These are phyloP conservation scores for Heritiera littoralis DNA, from an alignment of 345 rosid species.

Conservation along the genomic window DNA sequence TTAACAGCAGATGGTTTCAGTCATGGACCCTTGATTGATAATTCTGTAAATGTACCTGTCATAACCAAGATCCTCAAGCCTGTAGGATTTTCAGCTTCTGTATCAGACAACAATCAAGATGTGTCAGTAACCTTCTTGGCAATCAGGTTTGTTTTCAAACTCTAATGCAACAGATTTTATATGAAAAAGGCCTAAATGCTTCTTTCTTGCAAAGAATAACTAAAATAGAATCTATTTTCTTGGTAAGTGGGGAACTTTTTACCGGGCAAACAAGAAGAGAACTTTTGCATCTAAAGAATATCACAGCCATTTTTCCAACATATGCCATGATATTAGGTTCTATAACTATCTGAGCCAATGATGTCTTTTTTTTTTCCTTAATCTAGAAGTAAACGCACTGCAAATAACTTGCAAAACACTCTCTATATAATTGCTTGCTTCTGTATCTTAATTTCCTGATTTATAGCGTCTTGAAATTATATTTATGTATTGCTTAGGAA, in stretches of 20 bases:
- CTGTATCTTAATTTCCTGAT: background rate
- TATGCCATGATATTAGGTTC: background rate
- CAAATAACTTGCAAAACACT: background rate
- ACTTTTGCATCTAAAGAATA: background rate
- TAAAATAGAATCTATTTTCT: background rate
- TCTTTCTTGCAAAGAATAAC: background rate
- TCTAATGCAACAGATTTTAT: background rate
- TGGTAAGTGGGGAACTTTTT: background rate
- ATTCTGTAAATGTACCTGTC: constrained; percentile 38
- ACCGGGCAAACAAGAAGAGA: background rate
- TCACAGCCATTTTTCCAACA: background rate
- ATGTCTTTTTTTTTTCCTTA: background rate
- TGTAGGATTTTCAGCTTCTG: constrained; percentile 65
- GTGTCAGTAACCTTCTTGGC: constrained; percentile 76
- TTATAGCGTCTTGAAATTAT: background rate
- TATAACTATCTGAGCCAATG: background rate
- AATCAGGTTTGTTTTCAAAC: constrained; percentile 59
- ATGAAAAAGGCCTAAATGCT: background rate
- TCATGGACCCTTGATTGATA: constrained; percentile 43
- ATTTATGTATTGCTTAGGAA: background rate
- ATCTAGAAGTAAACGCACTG: background rate
- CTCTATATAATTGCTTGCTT: background rate
- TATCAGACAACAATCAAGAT: constrained; percentile 57
- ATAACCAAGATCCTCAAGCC: constrained; percentile 76
- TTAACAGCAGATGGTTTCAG: constrained; percentile 35